These are phyloP conservation scores for Scutellaria minor DNA, from an alignment of 257 asterid genomes.

Conservation along the genomic window DNA sequence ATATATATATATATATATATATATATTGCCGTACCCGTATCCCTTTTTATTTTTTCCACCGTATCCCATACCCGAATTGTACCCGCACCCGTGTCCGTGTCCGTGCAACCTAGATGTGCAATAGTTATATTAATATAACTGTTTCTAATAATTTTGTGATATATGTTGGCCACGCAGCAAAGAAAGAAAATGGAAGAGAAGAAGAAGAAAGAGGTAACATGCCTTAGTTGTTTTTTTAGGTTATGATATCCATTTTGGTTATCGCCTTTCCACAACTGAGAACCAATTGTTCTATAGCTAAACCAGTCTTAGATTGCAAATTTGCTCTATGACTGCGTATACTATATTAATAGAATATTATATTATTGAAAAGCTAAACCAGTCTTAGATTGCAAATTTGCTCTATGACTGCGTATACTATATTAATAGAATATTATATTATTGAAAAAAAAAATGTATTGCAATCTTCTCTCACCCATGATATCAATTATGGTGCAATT, in stretches of 20 bases:
- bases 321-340: conserved; percentile 12
- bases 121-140: not conserved
- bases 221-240: conserved; percentile 44
- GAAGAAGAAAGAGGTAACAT: conserved; percentile 28
- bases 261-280: conserved; percentile 15
- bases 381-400: conserved; percentile 1
- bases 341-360: not conserved
- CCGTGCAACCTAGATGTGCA: no score
- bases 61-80: no score
- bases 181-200: conserved; percentile 1
- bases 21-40: no score
- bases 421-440: not conserved
- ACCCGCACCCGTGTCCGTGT: no score
- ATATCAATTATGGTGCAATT: no score
- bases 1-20: no score
- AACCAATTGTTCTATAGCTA: not conserved
- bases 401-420: not conserved
- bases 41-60: no score
- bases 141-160: not conserved
- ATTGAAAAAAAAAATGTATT: not conserved
- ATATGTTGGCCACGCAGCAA: conserved; percentile 21
- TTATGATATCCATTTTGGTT: conserved; percentile 21
- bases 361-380: not conserved
- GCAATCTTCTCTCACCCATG: not conserved
- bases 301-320: not conserved